Percentiles rank a stretch among this genome's conserved stretches.
Conservation (phyloP, 2,329 filamentous ascomycete genomes). For the Verticillium longisporum region DNA sequence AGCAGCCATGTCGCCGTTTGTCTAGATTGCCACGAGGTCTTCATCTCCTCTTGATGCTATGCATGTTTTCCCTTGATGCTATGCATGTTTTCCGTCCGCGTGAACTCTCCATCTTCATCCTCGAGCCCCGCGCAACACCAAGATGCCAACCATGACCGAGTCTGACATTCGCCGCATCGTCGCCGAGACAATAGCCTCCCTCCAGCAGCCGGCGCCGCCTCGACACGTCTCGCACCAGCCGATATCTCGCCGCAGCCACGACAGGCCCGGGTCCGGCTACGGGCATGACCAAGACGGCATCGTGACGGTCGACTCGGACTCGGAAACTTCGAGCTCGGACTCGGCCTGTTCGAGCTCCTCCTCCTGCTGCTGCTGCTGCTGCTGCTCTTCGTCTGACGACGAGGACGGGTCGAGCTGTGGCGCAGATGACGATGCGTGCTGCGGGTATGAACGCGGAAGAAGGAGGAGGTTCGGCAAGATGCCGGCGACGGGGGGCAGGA, state of each 20-base stretch:
- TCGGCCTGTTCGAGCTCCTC: background rate
- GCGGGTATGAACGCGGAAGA: background rate
- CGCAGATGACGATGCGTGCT: background rate
- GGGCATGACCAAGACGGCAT: background rate
- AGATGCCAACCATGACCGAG: background rate
- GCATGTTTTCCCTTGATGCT: too few relatives aligned
- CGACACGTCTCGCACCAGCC: background rate
- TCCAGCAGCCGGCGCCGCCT: background rate
- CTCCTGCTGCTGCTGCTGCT: background rate
- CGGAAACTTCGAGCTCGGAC: background rate
- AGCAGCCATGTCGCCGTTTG: too few relatives aligned
- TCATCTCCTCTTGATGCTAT: too few relatives aligned
- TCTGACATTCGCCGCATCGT: background rate
- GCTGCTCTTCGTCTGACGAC: background rate
- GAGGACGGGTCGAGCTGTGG: background rate
- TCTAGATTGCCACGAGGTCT: too few relatives aligned
- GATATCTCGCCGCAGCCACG: background rate
- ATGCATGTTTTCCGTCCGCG: too few relatives aligned
- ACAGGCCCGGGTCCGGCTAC: too few relatives aligned
- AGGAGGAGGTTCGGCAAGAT: background rate
- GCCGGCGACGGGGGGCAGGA: background rate
- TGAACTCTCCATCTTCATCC: too few relatives aligned
- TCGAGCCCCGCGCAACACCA: background rate
- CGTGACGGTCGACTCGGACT: background rate
- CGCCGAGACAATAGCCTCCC: background rate